These are phyloP conservation scores for Pestalotiopsis sp. DNA, from an alignment of 2,329 filamentous ascomycete species.

Conservation along the genomic window DNA sequence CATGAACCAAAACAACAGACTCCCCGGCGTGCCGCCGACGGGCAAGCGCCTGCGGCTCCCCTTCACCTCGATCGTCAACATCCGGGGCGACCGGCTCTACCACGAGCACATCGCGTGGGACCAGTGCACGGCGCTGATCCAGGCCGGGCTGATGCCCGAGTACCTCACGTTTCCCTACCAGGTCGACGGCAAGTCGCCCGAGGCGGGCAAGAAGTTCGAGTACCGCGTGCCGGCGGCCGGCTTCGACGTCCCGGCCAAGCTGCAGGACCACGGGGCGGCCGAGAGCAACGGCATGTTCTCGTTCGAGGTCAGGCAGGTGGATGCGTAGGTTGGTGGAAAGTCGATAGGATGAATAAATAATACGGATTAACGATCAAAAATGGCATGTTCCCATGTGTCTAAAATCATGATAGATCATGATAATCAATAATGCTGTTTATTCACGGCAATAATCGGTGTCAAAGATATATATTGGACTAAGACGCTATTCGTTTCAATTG, in stretches of 20 bases:
- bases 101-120: slow-evolving; percentile 76
- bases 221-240: slow-evolving; percentile 65
- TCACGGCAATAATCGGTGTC: too few relatives aligned
- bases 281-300: slow-evolving; percentile 59
- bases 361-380: not conserved
- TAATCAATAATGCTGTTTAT: too few relatives aligned
- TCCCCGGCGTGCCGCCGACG: slow-evolving; percentile 61
- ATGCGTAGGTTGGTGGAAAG: not conserved
- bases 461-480: too few relatives aligned
- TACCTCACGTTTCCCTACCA: slow-evolving; percentile 66
- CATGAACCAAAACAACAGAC: not conserved
- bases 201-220: slow-evolving; percentile 43
- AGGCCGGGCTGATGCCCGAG: slow-evolving; percentile 65
- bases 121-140: slow-evolving; percentile 62
- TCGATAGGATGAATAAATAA: not conserved
- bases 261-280: slow-evolving; percentile 51
- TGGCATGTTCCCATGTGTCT: not conserved
- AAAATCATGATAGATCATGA: too few relatives aligned
- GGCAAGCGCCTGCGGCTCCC: slow-evolving; percentile 57
- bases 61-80: slow-evolving; percentile 66
- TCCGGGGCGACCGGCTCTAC: slow-evolving; percentile 68
- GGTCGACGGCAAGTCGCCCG: slow-evolving; percentile 39
- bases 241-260: slow-evolving; percentile 51
- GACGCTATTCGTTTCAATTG: too few relatives aligned
- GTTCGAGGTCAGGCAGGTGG: slow-evolving; percentile 18